Evolutionary conservation across 768 basidiomycete species (phyloP), one percentile per base, ranked within the genome.

Genomic region (Boletales sp.): DNA sequence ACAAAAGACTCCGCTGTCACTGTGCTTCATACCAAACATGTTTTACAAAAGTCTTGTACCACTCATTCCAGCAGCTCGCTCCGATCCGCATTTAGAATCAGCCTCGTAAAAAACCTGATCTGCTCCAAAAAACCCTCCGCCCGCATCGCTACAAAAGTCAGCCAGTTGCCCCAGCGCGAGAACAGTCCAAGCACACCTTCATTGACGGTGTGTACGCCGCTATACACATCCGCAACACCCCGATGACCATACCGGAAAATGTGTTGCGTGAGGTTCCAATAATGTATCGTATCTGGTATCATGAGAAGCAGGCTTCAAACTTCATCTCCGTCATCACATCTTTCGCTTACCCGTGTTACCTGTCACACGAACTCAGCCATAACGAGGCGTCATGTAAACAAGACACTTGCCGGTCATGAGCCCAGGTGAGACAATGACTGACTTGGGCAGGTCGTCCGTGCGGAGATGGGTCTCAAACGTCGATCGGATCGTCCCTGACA

Each of bases 231-330:
- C 30, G 32, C 19, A 18, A 30, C 45, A 34, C 54, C 58, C n/a
- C 53, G 50, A 54, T 74, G 74, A 15, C 65, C 65, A 57, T 75
- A 79, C 37, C 76, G 75, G 65, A 75, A 75, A 48, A 78, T 77
- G 52, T 77, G 69, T 31, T 54, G 55, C 18, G 77, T 75, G 21
- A 79, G 66, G 47, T 66, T 65, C 77, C 75, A 76, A 45, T 77
- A 76, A 43, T 66, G 65, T 37, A 64, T 54, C 14, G 78, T 79
- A 57, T 79, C 75, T 74, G 53, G 24, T 27, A 27, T 27, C 2
- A 37, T 44, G 44, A 45, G 32, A 48, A 7, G 17, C 51, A 48
- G 47, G 51, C 50, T 17, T 68, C 51, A 57, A 30, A 13, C 35
- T 46, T 64, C 54, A 59, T 56, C 35, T 64, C 53, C 58, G 58